Conservation (phyloP, 176 grass and related monocot species). For the Typha latifolia region DNA sequence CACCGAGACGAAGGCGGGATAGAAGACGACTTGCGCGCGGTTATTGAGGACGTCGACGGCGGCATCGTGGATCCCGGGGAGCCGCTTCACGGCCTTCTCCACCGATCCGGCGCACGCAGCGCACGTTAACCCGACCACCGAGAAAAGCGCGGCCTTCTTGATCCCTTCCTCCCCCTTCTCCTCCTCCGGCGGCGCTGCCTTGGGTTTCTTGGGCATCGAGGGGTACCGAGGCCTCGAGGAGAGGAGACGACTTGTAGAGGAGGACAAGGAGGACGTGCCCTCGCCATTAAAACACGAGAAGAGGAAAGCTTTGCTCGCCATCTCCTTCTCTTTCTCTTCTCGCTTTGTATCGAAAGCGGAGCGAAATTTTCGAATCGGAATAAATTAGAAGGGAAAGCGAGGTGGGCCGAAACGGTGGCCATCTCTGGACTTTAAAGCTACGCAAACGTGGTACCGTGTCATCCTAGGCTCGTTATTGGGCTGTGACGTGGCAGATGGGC, state of each 20-base stretch:
- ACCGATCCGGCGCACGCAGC: constrained; percentile 80
- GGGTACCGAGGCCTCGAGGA: constrained; percentile 57
- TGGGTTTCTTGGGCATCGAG: constrained; percentile 59
- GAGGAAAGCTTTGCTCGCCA: constrained; percentile 9
- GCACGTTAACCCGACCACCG: constrained; percentile 75
- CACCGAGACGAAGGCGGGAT: constrained; percentile 74
- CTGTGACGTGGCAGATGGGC: no score
- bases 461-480: no score
- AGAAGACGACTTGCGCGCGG: constrained; percentile 74
- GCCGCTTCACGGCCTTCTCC: constrained; percentile 92
- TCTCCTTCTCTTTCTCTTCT: background rate
- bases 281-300: constrained; percentile 39
- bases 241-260: constrained; percentile 29
- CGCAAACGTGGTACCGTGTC: no score
- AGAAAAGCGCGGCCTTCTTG: constrained; percentile 44
- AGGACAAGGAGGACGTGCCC: constrained; percentile 20
- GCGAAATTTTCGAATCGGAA: no score
- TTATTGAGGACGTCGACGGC: constrained; percentile 74
- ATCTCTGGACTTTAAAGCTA: no score
- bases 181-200: background rate
- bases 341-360: background rate
- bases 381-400: no score
- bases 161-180: constrained; percentile 30
- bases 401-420: no score
- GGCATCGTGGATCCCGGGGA: constrained; percentile 77